Evolutionary conservation across 345 rosid species (phyloP).

Genomic region (Populus tremula): DNA sequence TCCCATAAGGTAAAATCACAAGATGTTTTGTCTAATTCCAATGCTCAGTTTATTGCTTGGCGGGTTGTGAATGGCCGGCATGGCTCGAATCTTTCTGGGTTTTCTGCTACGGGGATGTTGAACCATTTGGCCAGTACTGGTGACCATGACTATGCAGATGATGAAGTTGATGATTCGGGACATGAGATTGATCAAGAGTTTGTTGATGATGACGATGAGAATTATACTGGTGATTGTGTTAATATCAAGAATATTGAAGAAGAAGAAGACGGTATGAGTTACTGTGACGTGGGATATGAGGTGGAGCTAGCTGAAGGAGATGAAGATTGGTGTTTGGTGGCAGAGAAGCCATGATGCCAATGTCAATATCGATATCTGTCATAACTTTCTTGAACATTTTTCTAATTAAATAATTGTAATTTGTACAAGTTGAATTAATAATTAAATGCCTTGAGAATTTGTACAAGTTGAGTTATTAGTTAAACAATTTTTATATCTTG

Average conservation of each 20-base stretch:
- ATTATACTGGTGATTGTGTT: too few relatives aligned
- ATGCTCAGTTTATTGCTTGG: constrained; percentile 39
- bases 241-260: constrained; percentile 4
- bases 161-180: background rate
- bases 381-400: background rate
- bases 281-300: constrained; percentile 36
- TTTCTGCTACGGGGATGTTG: constrained; percentile 51
- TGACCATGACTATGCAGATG: background rate
- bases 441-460: too few relatives aligned
- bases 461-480: too few relatives aligned
- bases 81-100: constrained; percentile 32
- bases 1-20: constrained; percentile 47
- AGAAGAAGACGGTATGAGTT: constrained; percentile 6
- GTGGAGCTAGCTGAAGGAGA: constrained; percentile 42
- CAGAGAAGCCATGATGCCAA: constrained; percentile 24
- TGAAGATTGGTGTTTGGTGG: constrained; percentile 59
- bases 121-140: constrained; percentile 28
- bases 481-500: too few relatives aligned
- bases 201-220: too few relatives aligned
- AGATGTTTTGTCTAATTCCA: constrained; percentile 28
- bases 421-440: too few relatives aligned
- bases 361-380: background rate
- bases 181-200: too few relatives aligned
- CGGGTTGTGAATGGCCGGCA: constrained; percentile 35
- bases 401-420: background rate